Conservation (phyloP, 2,329 filamentous ascomycete species). For the Colletotrichum tanaceti region DNA sequence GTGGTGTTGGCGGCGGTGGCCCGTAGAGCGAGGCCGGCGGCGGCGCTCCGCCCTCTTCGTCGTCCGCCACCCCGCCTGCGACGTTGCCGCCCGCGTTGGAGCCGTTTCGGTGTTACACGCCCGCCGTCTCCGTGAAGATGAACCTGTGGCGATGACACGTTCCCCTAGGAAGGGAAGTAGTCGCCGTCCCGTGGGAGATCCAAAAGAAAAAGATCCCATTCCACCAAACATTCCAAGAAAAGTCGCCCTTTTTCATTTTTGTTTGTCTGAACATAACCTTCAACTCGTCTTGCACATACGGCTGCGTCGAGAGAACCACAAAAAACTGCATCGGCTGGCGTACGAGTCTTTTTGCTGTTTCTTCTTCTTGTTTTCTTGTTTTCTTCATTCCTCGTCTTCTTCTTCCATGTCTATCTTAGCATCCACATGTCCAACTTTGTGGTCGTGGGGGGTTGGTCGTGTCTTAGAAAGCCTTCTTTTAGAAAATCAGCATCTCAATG, state of each 20-base stretch:
- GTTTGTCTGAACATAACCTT: slow-evolving; percentile 19
- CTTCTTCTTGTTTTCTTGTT: too few species aligned
- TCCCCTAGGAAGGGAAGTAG: too few species aligned
- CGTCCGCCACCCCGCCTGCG: slow-evolving; percentile 1
- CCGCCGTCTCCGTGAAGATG: slow-evolving; percentile 19
- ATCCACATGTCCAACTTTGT: too few species aligned
- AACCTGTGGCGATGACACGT: slow-evolving; percentile 25
- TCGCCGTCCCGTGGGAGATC: too few species aligned
- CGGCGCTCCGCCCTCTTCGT: slow-evolving; percentile 2
- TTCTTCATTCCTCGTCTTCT: neutral
- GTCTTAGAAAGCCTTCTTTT: neutral
- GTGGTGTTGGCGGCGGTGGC: neutral
- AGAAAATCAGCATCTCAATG: neutral
- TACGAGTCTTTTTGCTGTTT: neutral
- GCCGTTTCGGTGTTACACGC: slow-evolving; percentile 26
- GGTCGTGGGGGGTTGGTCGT: neutral
- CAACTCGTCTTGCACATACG: slow-evolving; percentile 7
- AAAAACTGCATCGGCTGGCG: slow-evolving; percentile 31
- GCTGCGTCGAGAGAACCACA: slow-evolving; percentile 1
- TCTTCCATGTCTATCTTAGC: slow-evolving; percentile 1
- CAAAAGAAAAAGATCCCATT: neutral
- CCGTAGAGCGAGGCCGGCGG: slow-evolving; percentile 42
- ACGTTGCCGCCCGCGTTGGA: slow-evolving; percentile 31
- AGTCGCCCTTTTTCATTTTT: too few species aligned
- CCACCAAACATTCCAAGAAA: too few species aligned